Percentiles rank a stretch among this genome's conserved stretches.
These are phyloP conservation scores for Plasmodium falciparum DNA, from an alignment of 169 alveolate genomes.

Conservation along the genomic window DNA sequence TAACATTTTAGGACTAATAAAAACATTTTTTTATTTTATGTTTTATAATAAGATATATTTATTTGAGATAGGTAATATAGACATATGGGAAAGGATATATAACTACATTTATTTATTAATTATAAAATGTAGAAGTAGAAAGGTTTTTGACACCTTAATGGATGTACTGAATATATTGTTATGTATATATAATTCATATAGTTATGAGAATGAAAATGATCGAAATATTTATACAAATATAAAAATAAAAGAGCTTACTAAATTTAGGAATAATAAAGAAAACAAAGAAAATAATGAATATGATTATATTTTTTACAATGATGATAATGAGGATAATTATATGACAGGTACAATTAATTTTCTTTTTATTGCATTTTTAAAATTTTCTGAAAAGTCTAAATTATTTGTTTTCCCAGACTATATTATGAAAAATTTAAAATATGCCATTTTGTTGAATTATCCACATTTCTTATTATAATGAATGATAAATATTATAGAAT, in stretches of 20 bases:
- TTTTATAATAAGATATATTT: constrained; percentile 44
- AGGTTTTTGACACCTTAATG: constrained; percentile 56
- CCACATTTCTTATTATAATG: constrained; percentile 45
- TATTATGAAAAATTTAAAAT: constrained; percentile 53
- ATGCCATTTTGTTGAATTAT: constrained; percentile 58
- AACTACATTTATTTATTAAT: constrained; percentile 42
- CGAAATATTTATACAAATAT: constrained; percentile 14
- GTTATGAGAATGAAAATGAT: constrained; percentile 55
- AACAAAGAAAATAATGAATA: too few relatives aligned
- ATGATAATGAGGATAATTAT: constrained; percentile 12
- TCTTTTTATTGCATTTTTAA: constrained; percentile 51
- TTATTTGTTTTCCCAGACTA: constrained; percentile 48
- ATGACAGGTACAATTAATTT: background rate
- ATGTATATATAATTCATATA: constrained; percentile 56
- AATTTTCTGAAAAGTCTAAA: constrained; percentile 54
- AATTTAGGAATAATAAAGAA: too few relatives aligned
- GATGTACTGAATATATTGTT: constrained; percentile 59
- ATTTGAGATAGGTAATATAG: constrained; percentile 31
- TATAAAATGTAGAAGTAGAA: constrained; percentile 35
- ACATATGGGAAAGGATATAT: constrained; percentile 53
- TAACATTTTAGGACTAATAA: constrained; percentile 32
- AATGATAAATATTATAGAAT: too few relatives aligned
- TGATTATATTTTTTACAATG: background rate
- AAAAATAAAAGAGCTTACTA: constrained; percentile 25
- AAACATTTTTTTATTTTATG: constrained; percentile 56